These are phyloP conservation scores for Thielaviopsis punctulata DNA, from an alignment of 2,329 filamentous ascomycete genomes.

Conservation along the genomic window DNA sequence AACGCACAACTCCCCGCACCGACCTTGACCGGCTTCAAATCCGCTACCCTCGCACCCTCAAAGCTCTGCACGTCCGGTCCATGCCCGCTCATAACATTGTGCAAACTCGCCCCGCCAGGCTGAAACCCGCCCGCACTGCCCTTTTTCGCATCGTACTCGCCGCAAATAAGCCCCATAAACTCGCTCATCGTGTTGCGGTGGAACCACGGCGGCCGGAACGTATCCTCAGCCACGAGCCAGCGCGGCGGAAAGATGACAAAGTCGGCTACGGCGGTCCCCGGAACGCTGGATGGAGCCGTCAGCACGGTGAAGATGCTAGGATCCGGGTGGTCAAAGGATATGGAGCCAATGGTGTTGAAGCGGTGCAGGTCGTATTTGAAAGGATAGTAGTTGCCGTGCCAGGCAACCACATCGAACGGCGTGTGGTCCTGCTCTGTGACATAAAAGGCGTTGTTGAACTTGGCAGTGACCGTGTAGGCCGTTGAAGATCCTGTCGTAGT, in stretches of 20 bases:
- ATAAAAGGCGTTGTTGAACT: slow-evolving; percentile 53
- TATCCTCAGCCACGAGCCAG: slow-evolving; percentile 52
- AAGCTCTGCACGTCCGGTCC: slow-evolving; percentile 41
- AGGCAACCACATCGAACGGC: slow-evolving; percentile 64
- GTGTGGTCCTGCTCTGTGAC: slow-evolving; percentile 48
- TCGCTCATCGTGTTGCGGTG: slow-evolving; percentile 52
- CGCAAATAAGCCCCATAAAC: slow-evolving; percentile 43
- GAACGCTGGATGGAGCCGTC: slow-evolving; percentile 41
- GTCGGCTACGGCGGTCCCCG: slow-evolving; percentile 49
- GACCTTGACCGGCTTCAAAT: slow-evolving; percentile 38
- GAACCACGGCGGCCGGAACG: slow-evolving; percentile 57
- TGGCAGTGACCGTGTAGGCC: slow-evolving; percentile 36
- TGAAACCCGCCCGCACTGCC: slow-evolving; percentile 35
- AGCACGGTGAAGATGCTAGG: slow-evolving; percentile 62
- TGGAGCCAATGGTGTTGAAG: slow-evolving; percentile 57
- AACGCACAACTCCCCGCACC: slow-evolving; percentile 46
- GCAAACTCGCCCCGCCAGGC: slow-evolving; percentile 42
- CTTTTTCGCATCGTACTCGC: slow-evolving; percentile 45
- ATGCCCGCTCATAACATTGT: slow-evolving; percentile 56
- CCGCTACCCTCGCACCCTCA: slow-evolving; percentile 37
- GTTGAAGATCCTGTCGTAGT: slow-evolving; percentile 18
- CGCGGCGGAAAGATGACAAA: slow-evolving; percentile 58
- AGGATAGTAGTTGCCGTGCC: slow-evolving; percentile 66
- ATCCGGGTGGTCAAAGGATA: slow-evolving; percentile 63
- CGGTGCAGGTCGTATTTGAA: slow-evolving; percentile 69